These are phyloP conservation scores for Theileria parva DNA, from an alignment of 169 alveolate species.

Conservation along the genomic window DNA sequence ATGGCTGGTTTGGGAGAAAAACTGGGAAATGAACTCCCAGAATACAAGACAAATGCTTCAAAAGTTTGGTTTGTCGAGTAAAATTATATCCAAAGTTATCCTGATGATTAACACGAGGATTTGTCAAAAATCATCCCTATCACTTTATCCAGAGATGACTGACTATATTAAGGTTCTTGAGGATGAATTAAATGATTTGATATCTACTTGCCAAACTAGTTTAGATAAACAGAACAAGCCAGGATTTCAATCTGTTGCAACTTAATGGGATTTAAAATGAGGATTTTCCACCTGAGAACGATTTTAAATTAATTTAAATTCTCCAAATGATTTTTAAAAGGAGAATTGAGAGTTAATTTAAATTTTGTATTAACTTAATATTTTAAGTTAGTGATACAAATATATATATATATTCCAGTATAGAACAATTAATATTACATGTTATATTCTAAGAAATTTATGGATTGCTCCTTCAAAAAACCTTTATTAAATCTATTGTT, in stretches of 20 bases:
- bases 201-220: background rate
- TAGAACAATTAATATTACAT: background rate
- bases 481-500: background rate
- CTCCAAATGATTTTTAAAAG: background rate
- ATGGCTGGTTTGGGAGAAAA: constrained; percentile 76
- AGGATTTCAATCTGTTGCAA: background rate
- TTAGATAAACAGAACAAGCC: background rate
- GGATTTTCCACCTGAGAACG: background rate
- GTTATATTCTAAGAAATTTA: too few relatives aligned
- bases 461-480: too few relatives aligned
- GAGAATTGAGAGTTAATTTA: background rate
- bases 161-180: constrained; percentile 15
- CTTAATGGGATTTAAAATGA: too few relatives aligned
- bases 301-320: too few relatives aligned
- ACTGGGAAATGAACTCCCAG: constrained; percentile 68
- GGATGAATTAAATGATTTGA: constrained; percentile 13
- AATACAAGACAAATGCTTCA: constrained; percentile 52
- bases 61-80: constrained; percentile 7
- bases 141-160: background rate
- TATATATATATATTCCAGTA: too few relatives aligned
- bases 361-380: background rate
- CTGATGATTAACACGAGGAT: constrained; percentile 15
- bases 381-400: background rate
- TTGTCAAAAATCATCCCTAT: background rate
- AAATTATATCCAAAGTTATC: background rate